Evolutionary conservation across 2,329 filamentous ascomycete genomes (phyloP).

Genomic region (Xylariaceae sp.): DNA sequence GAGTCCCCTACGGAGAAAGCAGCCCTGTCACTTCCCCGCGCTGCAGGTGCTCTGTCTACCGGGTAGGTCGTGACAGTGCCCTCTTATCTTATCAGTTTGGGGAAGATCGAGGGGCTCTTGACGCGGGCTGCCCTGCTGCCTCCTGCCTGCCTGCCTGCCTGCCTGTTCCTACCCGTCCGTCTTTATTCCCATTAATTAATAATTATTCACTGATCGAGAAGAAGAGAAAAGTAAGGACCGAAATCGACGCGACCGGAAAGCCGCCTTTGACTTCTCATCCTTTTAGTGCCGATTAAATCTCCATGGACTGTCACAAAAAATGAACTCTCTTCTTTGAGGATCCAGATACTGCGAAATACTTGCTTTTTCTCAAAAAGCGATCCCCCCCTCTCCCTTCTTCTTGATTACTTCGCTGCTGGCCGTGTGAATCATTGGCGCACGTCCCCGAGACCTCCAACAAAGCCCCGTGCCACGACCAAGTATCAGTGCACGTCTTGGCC

Average conservation of each 20-base stretch:
- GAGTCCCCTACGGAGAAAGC: not conserved
- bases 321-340: constrained; percentile 28
- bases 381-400: too few relatives aligned
- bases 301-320: constrained; percentile 21
- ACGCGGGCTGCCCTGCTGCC: constrained; percentile 20
- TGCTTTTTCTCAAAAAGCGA: too few relatives aligned
- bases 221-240: constrained; percentile 7
- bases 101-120: constrained; percentile 4
- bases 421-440: constrained; percentile 11
- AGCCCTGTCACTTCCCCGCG: not conserved
- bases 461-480: constrained; percentile 25
- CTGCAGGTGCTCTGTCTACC: not conserved
- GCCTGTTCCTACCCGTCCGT: constrained; percentile 13
- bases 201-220: constrained; percentile 17
- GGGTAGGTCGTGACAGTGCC: too few relatives aligned
- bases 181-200: constrained; percentile 16
- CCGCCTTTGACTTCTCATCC: constrained; percentile 22
- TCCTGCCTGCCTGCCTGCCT: constrained; percentile 9
- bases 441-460: constrained; percentile 20
- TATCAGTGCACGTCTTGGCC: constrained; percentile 13
- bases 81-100: constrained; percentile 18
- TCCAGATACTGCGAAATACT: constrained; percentile 5
- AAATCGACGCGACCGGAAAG: constrained; percentile 27
- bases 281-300: constrained; percentile 10
- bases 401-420: constrained; percentile 14